Conservation (phyloP, 2,329 filamentous ascomycete genomes). For the Diaporthe ilicicola region DNA sequence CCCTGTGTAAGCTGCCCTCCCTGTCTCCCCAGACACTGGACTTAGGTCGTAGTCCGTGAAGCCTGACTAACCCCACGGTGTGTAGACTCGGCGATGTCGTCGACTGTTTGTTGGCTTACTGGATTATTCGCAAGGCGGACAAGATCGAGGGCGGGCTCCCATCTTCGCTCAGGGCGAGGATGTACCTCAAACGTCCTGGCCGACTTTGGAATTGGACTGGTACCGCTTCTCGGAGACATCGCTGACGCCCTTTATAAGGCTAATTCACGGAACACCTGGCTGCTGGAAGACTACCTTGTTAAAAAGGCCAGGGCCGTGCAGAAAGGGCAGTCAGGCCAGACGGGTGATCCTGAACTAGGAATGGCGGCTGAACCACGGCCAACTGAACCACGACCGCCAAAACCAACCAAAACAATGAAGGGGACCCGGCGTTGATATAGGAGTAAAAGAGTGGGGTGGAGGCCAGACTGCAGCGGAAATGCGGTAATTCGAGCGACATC, state of each 20-base stretch:
- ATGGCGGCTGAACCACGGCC: no score
- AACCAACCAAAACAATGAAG: background rate
- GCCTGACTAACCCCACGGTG: slow-evolving; percentile 35
- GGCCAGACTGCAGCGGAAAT: background rate
- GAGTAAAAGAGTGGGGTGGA: background rate
- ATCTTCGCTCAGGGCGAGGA: slow-evolving; percentile 65
- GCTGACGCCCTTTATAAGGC: slow-evolving; percentile 77
- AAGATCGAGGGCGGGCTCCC: slow-evolving; percentile 82
- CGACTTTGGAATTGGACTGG: slow-evolving; percentile 77
- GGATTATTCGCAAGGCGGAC: slow-evolving; percentile 74
- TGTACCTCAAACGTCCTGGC: slow-evolving; percentile 85
- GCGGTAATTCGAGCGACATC: slow-evolving; percentile 3
- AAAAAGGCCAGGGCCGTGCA: slow-evolving; percentile 68
- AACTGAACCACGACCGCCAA: background rate
- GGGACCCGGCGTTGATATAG: background rate
- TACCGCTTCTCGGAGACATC: slow-evolving; percentile 81
- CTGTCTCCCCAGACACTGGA: background rate
- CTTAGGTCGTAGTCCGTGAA: no score
- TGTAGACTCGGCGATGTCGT: slow-evolving; percentile 76
- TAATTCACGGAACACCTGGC: slow-evolving; percentile 78
- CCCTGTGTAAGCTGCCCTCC: slow-evolving; percentile 72
- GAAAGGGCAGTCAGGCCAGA: slow-evolving; percentile 18
- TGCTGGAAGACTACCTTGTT: slow-evolving; percentile 74
- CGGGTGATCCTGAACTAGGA: slow-evolving; percentile 15
- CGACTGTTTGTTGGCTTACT: slow-evolving; percentile 77